Evolutionary conservation across 768 basidiomycete species (phyloP).

Genomic region (Pholiota conissans): DNA sequence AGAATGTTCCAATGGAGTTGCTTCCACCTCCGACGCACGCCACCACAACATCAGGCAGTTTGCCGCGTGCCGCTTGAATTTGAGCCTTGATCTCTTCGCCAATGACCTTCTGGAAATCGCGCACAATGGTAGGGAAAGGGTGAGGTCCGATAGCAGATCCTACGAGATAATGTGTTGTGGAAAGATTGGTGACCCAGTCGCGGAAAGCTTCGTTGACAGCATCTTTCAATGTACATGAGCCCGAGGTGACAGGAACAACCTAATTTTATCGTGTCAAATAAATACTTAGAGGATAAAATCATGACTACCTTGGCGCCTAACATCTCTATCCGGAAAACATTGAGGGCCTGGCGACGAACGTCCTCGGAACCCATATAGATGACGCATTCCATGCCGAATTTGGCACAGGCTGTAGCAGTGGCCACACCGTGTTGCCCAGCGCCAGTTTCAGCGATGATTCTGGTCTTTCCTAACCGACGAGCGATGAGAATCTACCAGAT

Average conservation of each 20-base stretch:
- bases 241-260: conserved; percentile 93
- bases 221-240: conserved; percentile 94
- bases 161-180: conserved; percentile 94
- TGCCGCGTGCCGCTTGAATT: conserved; percentile 67
- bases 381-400: conserved; percentile 92
- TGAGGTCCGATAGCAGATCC: conserved; percentile 98
- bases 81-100: conserved; percentile 93
- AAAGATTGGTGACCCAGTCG: conserved; percentile 97
- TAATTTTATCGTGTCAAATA: conserved; percentile 26
- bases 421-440: conserved; percentile 99
- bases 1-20: conserved; percentile 98
- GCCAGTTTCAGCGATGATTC: conserved; percentile 98
- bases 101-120: conserved; percentile 97
- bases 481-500: conserved; percentile 83
- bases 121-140: conserved; percentile 98
- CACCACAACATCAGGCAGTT: conserved; percentile 91
- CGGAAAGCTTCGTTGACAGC: conserved; percentile 98
- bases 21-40: conserved; percentile 98
- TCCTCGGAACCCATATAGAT: conserved; percentile 99
- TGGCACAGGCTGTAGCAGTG: conserved; percentile 96
- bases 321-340: conserved; percentile 98
- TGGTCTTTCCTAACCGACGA: conserved; percentile 89
- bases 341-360: conserved; percentile 91
- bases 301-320: conserved; percentile 81
- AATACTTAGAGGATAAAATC: background rate